A percentile compares a stretch with the other conserved stretches of the same genome.
phyloP scores from a whole-genome alignment of 768 basidiomycete species.

The Lactarius trivialis region DNA sequence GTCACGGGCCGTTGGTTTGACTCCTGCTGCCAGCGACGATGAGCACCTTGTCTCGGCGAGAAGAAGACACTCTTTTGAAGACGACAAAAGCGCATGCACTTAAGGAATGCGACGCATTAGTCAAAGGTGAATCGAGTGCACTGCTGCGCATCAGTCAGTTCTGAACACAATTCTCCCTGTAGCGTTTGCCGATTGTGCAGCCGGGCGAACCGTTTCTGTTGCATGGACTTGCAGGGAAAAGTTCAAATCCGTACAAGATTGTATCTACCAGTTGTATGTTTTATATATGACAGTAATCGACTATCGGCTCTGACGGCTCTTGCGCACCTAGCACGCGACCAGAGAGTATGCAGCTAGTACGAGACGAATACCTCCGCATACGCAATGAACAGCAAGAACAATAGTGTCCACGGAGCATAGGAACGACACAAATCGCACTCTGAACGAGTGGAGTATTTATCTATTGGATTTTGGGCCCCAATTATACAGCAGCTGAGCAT shows the following conservation, averaged over 20 bases:
- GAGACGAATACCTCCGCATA: conserved; percentile 65
- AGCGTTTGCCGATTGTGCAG: conserved; percentile 85
- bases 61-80: conserved; percentile 82
- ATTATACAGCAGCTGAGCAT: not conserved
- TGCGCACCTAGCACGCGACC: conserved; percentile 51
- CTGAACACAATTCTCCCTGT: conserved; percentile 2
- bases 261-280: conserved; percentile 74
- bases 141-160: not conserved
- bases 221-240: conserved; percentile 76
- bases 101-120: conserved; percentile 67
- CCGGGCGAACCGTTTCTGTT: conserved; percentile 74
- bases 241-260: conserved; percentile 64
- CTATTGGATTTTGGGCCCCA: conserved; percentile 3
- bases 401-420: not conserved
- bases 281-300: not conserved
- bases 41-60: conserved; percentile 81
- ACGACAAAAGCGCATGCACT: conserved; percentile 73
- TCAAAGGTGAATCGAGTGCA: conserved; percentile 50
- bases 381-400: conserved; percentile 37
- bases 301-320: not conserved
- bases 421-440: not conserved
- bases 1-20: conserved; percentile 2
- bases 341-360: conserved; percentile 65
- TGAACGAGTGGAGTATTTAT: not conserved
- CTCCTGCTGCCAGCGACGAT: conserved; percentile 34